A percentile compares a stretch with the other conserved stretches of the same genome.
phyloP scores from a whole-genome alignment of 352 stramenopile genomes.

The Pythium diclinum region DNA sequence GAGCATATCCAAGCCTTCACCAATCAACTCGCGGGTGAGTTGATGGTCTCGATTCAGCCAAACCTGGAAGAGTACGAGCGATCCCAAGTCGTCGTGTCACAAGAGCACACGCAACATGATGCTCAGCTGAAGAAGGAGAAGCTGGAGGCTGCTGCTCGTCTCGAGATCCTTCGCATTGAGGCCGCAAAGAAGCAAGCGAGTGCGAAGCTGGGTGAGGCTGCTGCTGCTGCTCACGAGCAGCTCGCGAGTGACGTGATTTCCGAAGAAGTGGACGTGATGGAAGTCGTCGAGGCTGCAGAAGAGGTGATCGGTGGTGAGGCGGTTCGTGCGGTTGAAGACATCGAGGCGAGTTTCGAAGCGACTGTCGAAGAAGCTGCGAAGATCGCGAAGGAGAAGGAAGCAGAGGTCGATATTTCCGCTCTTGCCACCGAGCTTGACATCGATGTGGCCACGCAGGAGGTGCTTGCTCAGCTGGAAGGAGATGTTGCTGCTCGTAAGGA shows the following conservation, averaged over 20 bases:
- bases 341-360: neutral
- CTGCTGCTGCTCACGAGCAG: neutral
- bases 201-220: neutral
- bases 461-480: neutral
- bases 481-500: conserved; percentile 1
- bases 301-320: neutral
- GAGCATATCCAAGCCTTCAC: conserved; percentile 40
- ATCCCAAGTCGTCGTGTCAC: neutral
- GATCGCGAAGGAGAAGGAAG: neutral
- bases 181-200: conserved; percentile 4
- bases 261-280: conserved; percentile 16
- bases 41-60: conserved; percentile 35
- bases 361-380: conserved; percentile 1
- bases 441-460: neutral
- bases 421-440: neutral
- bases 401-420: neutral
- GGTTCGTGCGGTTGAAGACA: neutral
- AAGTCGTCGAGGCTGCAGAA: conserved; percentile 13
- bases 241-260: neutral
- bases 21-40: conserved; percentile 33
- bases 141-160: conserved; percentile 10
- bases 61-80: conserved; percentile 38
- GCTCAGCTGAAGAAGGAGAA: conserved; percentile 8
- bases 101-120: neutral
- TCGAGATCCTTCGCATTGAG: conserved; percentile 17